Evolutionary conservation across 306 rosid species (phyloP).

Genomic region (Quercus dentata): DNA sequence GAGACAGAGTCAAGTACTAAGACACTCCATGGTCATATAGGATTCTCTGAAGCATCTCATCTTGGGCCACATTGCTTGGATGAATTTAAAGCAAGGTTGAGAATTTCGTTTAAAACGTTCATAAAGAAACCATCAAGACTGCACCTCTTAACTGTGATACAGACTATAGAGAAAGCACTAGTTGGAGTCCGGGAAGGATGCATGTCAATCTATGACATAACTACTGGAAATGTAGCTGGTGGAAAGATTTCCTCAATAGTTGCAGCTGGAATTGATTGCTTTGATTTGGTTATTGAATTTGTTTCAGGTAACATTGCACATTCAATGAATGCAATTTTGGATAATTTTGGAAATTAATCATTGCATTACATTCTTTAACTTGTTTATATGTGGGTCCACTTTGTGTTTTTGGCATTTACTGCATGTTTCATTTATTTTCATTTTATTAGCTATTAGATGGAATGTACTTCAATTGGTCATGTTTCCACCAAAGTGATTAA

Average conservation of each 20-base stretch:
- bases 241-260: constrained; percentile 64
- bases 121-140: constrained; percentile 63
- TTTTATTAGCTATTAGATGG: neutral
- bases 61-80: constrained; percentile 49
- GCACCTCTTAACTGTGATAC: constrained; percentile 67
- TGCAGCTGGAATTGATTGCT: constrained; percentile 82
- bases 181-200: constrained; percentile 64
- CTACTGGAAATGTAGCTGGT: constrained; percentile 50
- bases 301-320: constrained; percentile 64
- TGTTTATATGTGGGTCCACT: constrained; percentile 8
- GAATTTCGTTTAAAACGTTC: constrained; percentile 63
- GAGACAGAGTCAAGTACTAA: constrained; percentile 64
- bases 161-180: constrained; percentile 77
- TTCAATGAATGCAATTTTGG: constrained; percentile 11
- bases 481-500: neutral
- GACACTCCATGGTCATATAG: constrained; percentile 36
- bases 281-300: constrained; percentile 77
- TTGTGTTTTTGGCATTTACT: constrained; percentile 2
- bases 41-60: constrained; percentile 46
- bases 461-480: neutral
- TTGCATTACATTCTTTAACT: constrained; percentile 2
- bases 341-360: constrained; percentile 8
- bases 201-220: constrained; percentile 50
- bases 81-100: constrained; percentile 61
- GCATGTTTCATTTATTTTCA: neutral